Percentiles rank a stretch among this genome's conserved stretches.
phyloP scores from a whole-genome alignment of 768 basidiomycete genomes.

The Crepidotus variabilis region DNA sequence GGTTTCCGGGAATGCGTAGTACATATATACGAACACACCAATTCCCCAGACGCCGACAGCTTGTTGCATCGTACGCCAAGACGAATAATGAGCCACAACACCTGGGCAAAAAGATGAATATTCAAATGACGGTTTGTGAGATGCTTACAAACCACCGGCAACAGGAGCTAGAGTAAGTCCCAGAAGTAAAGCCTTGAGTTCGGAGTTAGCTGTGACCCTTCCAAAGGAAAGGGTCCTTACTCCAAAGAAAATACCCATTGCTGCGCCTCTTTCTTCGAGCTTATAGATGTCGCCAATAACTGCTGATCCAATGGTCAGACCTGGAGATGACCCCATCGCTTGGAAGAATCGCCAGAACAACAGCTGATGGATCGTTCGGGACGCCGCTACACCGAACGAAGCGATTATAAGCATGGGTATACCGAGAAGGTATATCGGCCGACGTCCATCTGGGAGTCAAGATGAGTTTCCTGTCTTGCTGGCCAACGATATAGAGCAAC shows the following conservation, averaged over 20 bases:
- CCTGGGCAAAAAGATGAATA: slow-evolving; percentile 25
- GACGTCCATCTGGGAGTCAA: slow-evolving; percentile 54
- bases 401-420: slow-evolving; percentile 57
- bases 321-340: slow-evolving; percentile 58
- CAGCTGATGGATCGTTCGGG: slow-evolving; percentile 39
- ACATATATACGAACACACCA: slow-evolving; percentile 34
- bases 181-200: slow-evolving; percentile 43
- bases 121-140: neutral
- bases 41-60: slow-evolving; percentile 38
- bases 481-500: slow-evolving; percentile 5
- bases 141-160: slow-evolving; percentile 39
- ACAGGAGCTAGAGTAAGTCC: slow-evolving; percentile 63
- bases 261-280: slow-evolving; percentile 56
- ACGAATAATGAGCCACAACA: slow-evolving; percentile 51
- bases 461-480: slow-evolving; percentile 11
- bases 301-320: slow-evolving; percentile 51
- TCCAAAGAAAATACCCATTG: slow-evolving; percentile 48
- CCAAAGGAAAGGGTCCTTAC: neutral
- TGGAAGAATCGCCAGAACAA: slow-evolving; percentile 65
- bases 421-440: slow-evolving; percentile 52
- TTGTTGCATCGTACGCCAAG: slow-evolving; percentile 62
- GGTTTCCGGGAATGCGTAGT: slow-evolving; percentile 60
- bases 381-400: slow-evolving; percentile 54
- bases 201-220: neutral
- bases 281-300: slow-evolving; percentile 66